Percentiles rank a stretch among this genome's conserved stretches.
These are phyloP conservation scores for Pyrenophora tritici-repentis DNA, from an alignment of 2,329 filamentous ascomycete species.

Conservation along the genomic window DNA sequence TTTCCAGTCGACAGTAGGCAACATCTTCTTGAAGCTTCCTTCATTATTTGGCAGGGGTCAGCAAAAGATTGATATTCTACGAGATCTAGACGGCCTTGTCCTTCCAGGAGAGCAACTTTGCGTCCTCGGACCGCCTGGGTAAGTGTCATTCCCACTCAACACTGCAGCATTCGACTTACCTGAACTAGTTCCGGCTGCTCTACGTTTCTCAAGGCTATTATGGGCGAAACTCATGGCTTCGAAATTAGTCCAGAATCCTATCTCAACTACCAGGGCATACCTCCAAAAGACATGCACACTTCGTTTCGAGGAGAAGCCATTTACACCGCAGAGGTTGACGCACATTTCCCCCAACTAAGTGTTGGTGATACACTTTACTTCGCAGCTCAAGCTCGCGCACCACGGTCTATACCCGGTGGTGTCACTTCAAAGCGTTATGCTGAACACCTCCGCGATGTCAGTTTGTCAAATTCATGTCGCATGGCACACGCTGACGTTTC, in stretches of 20 bases:
- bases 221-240: slow-evolving; percentile 80
- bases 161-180: no score
- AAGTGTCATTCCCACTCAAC: background rate
- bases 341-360: slow-evolving; percentile 74
- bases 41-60: slow-evolving; percentile 53
- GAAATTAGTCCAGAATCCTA: slow-evolving; percentile 70
- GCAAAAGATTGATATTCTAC: slow-evolving; percentile 68
- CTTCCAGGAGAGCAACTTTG: slow-evolving; percentile 73
- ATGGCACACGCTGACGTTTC: no score
- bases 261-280: slow-evolving; percentile 79
- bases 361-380: slow-evolving; percentile 80
- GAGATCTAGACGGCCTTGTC: slow-evolving; percentile 68
- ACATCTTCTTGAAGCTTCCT: slow-evolving; percentile 64
- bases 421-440: slow-evolving; percentile 61
- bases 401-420: slow-evolving; percentile 62
- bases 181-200: slow-evolving; percentile 64
- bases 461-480: background rate
- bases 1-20: slow-evolving; percentile 69
- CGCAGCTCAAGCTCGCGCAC: slow-evolving; percentile 65
- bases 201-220: slow-evolving; percentile 80
- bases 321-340: slow-evolving; percentile 81
- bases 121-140: slow-evolving; percentile 68
- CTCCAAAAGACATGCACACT: slow-evolving; percentile 73
- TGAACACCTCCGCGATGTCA: slow-evolving; percentile 62
- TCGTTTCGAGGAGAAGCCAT: slow-evolving; percentile 80